phyloP scores from a whole-genome alignment of 306 rosid genomes.

The Astragalus glycyphyllos region DNA sequence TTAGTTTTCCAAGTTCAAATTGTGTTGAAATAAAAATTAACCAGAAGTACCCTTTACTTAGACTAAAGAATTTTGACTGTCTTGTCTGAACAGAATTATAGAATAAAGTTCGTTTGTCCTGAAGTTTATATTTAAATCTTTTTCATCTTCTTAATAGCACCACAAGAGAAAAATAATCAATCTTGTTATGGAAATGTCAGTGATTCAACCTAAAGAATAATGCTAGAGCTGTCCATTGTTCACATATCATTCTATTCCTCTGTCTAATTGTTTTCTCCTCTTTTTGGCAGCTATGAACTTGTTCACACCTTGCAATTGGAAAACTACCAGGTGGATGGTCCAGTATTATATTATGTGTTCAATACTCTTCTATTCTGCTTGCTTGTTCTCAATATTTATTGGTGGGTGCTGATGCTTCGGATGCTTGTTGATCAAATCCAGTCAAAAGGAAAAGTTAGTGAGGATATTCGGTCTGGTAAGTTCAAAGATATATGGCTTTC shows the following conservation, averaged over 20 bases:
- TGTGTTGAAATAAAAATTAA: conserved; percentile 14
- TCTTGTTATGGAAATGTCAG: background rate
- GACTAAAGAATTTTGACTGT: conserved; percentile 7
- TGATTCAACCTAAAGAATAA: background rate
- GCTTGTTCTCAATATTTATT: conserved; percentile 79
- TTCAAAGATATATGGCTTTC: conserved; percentile 36
- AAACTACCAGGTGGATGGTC: conserved; percentile 64
- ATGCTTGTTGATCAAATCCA: conserved; percentile 93
- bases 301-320: conserved; percentile 61
- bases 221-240: background rate
- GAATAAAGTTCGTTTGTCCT: background rate
- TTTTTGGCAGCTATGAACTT: conserved; percentile 81
- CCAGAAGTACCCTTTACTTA: background rate
- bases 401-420: conserved; percentile 95
- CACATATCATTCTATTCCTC: conserved; percentile 11
- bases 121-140: background rate
- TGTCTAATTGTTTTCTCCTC: conserved; percentile 6
- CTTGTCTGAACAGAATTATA: conserved; percentile 18
- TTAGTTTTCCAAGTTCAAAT: conserved; percentile 24
- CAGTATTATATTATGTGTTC: conserved; percentile 81
- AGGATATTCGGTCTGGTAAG: conserved; percentile 98
- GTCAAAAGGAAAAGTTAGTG: conserved; percentile 80
- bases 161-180: background rate
- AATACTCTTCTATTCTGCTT: conserved; percentile 81
- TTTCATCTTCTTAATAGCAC: conserved; percentile 2